Evolutionary conservation across 768 basidiomycete species (phyloP), one percentile per base, ranked within the genome.

Genomic region (Mrakia blollopis): DNA sequence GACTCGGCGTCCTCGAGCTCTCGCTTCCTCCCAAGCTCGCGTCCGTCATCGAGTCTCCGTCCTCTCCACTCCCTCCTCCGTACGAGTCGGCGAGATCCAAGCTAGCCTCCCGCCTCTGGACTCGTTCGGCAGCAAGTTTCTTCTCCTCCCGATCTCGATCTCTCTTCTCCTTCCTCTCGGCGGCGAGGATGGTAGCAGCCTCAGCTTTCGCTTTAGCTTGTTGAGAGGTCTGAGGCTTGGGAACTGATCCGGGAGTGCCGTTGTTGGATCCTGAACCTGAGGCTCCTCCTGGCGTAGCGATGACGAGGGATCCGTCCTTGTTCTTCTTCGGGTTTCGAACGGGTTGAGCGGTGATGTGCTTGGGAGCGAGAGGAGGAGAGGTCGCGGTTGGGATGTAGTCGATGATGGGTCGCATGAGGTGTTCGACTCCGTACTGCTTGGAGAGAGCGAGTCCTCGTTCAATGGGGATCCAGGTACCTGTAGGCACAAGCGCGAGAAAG

Each of bases 381-480:
- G 91, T 92, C 8, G 91, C 89, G 6, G 91, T 90, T 4, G 95
- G 92, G 76, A 91, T 88, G 81, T 95, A 98, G 83, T 98, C 94
- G 78, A 98, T 92, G 79, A 99, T 93, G 39, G 97, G 94, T 50
- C 92, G 90, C 28, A 99, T 87, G 25, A 92, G 86, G 30, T 86
- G 82, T 81, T 97, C 94, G 81, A 95, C 94, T 79, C 93, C 92
- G 84, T 98, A 98, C 83, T 98, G 94, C 81, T 89, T 92, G 35
- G 94, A 91, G 39, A 99, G 87, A 37, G 85, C 85, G 68, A 98
- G 85, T 3, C 96, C 95, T 75, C 94, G 88, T 70, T 96, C 93
- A 76, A 96, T 89, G 30, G 97, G 97, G 79, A 99, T 94, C 97
- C 97, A 99, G 32, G 97, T 99, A 21, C 97, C 97, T 98, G 81